Evolutionary conservation across 163 green algal genomes (phyloP), one percentile per base, ranked within the genome.

Genomic region (Volvox carteri): DNA sequence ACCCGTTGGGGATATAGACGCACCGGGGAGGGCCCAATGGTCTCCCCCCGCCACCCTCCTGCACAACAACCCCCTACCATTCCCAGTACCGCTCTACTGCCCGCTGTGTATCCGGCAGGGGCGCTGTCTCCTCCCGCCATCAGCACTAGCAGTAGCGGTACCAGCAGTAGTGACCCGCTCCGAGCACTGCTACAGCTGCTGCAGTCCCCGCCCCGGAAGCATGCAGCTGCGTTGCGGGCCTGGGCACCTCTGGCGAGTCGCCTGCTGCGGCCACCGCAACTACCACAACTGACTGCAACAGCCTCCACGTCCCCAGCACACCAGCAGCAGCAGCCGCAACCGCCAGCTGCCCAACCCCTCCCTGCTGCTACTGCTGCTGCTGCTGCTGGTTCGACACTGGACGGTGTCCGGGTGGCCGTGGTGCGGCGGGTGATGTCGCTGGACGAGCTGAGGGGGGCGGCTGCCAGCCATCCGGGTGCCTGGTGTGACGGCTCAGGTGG

Each of bases 401-500:
- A n/a, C n/a, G n/a, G n/a, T n/a, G n/a, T n/a, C n/a, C n/a, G n/a
- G n/a, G n/a, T n/a, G n/a, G n/a, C n/a, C n/a, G n/a, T n/a, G n/a
- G n/a, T n/a, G n/a, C n/a, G n/a, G 33, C 48, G 46, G 12, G 68
- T 92, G 30, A 70, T 58, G 0, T 84, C 54, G 3, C 68, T 89
- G 46, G 58, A 44, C 37, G 58, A 91, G 39, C 87, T 95, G 85
- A 72, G 90, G 35, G 67, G 50, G 0, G 52, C 58, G 14, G 92
- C 93, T 30, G 39, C 41, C 39, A 8, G 7, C 9, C 39, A 92
- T 37, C 88, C 92, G 8, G 52, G 74, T 0, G 19, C 78, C 4
- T 95, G 93, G 93, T 86, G 87, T 46, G 88, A 91, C 60, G 92
- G 93, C 16, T 90, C 90, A 89, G 93, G 92, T 92, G 79, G 12